phyloP scores from a whole-genome alignment of 2,329 filamentous ascomycete genomes.

The Ilyonectria destructans region DNA sequence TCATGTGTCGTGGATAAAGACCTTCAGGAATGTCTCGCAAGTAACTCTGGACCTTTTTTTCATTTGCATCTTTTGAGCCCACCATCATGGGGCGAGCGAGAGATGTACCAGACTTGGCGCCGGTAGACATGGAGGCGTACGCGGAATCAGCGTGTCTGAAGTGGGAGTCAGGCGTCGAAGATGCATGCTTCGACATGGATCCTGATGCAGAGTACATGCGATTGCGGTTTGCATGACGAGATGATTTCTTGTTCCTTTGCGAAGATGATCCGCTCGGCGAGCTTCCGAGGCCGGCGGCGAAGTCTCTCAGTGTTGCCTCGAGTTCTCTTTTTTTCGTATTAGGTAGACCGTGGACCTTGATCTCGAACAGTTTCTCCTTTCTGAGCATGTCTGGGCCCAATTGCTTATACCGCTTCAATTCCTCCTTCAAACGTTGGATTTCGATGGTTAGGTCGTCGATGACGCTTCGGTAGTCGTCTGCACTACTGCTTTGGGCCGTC shows the following conservation, averaged over 20 bases:
- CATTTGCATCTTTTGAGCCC: constrained; percentile 55
- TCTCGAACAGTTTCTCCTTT: constrained; percentile 86
- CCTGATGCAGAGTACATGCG: constrained; percentile 59
- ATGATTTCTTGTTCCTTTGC: constrained; percentile 58
- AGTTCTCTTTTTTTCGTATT: constrained; percentile 83
- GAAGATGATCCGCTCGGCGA: constrained; percentile 62
- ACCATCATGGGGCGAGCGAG: constrained; percentile 56
- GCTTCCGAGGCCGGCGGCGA: constrained; percentile 75
- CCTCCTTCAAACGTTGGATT: constrained; percentile 84
- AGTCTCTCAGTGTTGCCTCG: constrained; percentile 81
- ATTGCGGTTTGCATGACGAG: constrained; percentile 58
- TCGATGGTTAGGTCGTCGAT: constrained; percentile 91
- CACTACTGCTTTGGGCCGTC: constrained; percentile 71
- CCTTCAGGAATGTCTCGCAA: constrained; percentile 81
- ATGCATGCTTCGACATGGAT: constrained; percentile 67
- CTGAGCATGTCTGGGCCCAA: constrained; percentile 77
- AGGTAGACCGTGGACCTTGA: constrained; percentile 83
- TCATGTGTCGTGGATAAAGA: constrained; percentile 73
- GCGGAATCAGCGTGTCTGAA: constrained; percentile 73
- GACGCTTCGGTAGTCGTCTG: constrained; percentile 84
- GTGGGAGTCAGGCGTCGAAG: constrained; percentile 69
- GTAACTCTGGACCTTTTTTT: constrained; percentile 79
- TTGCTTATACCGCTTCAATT: constrained; percentile 80
- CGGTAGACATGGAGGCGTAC: constrained; percentile 78
- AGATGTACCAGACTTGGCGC: constrained; percentile 61